Base-by-base conservation (phyloP, 2,329 filamentous ascomycete species). In the Phaeosphaeria sp. region DNA sequence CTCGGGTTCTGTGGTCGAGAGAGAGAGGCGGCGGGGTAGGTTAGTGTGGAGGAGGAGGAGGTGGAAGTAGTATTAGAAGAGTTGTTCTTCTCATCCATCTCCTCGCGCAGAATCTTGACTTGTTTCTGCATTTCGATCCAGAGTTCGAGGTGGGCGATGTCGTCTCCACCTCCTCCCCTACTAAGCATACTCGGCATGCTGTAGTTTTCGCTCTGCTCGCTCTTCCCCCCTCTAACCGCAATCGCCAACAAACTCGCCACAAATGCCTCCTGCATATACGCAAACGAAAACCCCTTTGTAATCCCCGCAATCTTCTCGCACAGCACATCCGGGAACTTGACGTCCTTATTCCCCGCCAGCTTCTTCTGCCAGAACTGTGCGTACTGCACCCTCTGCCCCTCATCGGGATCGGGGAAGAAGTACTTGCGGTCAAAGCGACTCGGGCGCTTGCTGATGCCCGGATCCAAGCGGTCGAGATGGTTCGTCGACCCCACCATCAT, bases 401-500 rank as follows among this genome's bases (percentile, higher is more conserved):
- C 69, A 51, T 72, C 57, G 6, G 81, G 81, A 52, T 79, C 68
- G 1, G 75, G 67, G 61, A 81, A 83, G 55, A 77, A 75, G 67
- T 81, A 82, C 57, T 82, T 82, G 25, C 81, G 67, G 54, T 83
- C 81, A 58, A 83, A 83, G 6, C 81, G 72, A 22, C 70, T 76
- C 2, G 81, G 81, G 0, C 81, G 76, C 71, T 82, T 82, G 15
- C 76, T 67, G 47, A 83, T 89, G 20, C 88, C 88, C 0, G 88
- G 88, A 62, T 91, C 89, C 5, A 91, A 77, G 1, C 83, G 81
- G 36, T 91, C 88, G 5, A 91, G 80, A 63, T 83, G 80, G 67
- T 90, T 90, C 0, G 88, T 90, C 52, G 83, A 87, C 27, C 85
- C 87, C 25, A 90, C 81, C 78, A 91, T 89, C 65, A 91, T 84